A percentile compares a stretch with the other conserved stretches of the same genome.
These are phyloP conservation scores for Penicillium sp. DNA, from an alignment of 2,329 filamentous ascomycete genomes.

Conservation along the genomic window DNA sequence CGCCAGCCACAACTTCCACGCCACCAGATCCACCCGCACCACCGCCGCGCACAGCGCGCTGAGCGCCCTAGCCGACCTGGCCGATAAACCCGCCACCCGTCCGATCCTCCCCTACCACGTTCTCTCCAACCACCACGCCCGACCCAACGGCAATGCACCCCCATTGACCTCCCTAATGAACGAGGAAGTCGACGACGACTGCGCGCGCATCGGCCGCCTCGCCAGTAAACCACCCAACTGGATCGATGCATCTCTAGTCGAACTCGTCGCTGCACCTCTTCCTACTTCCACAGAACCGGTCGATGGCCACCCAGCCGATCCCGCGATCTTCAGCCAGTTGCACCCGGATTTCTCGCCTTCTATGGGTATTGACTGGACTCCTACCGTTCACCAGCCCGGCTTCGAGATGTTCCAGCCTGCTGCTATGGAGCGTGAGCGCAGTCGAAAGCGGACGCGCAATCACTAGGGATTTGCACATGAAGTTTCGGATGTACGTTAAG, in stretches of 20 bases:
- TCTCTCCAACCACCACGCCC: slow-evolving; percentile 46
- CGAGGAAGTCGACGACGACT: slow-evolving; percentile 49
- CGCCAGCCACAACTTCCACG: slow-evolving; percentile 56
- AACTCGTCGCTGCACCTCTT: slow-evolving; percentile 37
- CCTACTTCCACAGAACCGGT: slow-evolving; percentile 25
- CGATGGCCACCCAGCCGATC: slow-evolving; percentile 33
- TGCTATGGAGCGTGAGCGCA: slow-evolving; percentile 24
- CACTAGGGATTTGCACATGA: slow-evolving; percentile 10
- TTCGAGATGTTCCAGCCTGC: slow-evolving; percentile 28
- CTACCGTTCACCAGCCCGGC: slow-evolving; percentile 26
- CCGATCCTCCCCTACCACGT: slow-evolving; percentile 48
- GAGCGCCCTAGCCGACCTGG: slow-evolving; percentile 56
- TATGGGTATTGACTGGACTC: slow-evolving; percentile 45
- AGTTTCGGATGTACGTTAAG: slow-evolving; percentile 10
- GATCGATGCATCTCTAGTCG: slow-evolving; percentile 43
- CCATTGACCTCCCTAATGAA: slow-evolving; percentile 45
- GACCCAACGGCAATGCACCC: slow-evolving; percentile 44
- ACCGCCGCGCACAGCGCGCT: slow-evolving; percentile 51
- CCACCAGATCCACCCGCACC: slow-evolving; percentile 53
- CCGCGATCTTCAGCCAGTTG: slow-evolving; percentile 38
- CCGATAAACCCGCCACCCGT: slow-evolving; percentile 48
- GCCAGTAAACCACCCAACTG: slow-evolving; percentile 39
- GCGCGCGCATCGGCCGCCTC: slow-evolving; percentile 42
- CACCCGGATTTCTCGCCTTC: slow-evolving; percentile 46
- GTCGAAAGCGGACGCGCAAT: slow-evolving; percentile 24